Percentiles rank a stretch among this genome's conserved stretches.
Evolutionary conservation across 2,329 filamentous ascomycete species (phyloP).

Genomic region (Apiospora rasikravindrae): DNA sequence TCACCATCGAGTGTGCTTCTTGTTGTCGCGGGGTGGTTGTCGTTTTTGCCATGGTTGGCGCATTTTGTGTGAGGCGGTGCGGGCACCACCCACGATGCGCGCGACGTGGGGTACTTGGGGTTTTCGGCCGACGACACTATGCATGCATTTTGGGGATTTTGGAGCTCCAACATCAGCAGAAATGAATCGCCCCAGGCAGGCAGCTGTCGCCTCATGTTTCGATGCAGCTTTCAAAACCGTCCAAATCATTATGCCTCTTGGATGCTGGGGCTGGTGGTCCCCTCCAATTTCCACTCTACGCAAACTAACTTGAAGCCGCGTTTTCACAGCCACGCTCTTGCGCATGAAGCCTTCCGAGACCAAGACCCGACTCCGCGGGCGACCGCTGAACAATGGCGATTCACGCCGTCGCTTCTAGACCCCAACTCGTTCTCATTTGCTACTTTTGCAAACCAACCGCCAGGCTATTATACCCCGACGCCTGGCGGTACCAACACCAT

Average conservation of each 20-base stretch:
- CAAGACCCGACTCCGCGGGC: conserved; percentile 83
- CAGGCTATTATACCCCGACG: conserved; percentile 87
- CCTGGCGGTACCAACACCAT: conserved; percentile 80
- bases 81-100: conserved; percentile 4
- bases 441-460: conserved; percentile 77
- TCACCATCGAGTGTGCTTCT: too few species aligned
- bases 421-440: conserved; percentile 82
- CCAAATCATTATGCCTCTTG: neutral
- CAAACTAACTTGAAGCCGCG: conserved; percentile 56
- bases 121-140: neutral
- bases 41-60: neutral
- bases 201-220: neutral
- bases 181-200: neutral
- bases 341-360: conserved; percentile 61
- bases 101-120: conserved; percentile 9
- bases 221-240: neutral
- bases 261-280: neutral
- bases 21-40: neutral
- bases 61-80: conserved; percentile 20
- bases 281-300: conserved; percentile 28
- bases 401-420: conserved; percentile 89
- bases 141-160: neutral
- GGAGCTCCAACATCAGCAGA: neutral
- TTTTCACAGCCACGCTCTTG: conserved; percentile 38
- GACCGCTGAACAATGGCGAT: conserved; percentile 81